These are phyloP conservation scores for Xylaria sp. DNA, from an alignment of 2,329 filamentous ascomycete genomes.

Conservation along the genomic window DNA sequence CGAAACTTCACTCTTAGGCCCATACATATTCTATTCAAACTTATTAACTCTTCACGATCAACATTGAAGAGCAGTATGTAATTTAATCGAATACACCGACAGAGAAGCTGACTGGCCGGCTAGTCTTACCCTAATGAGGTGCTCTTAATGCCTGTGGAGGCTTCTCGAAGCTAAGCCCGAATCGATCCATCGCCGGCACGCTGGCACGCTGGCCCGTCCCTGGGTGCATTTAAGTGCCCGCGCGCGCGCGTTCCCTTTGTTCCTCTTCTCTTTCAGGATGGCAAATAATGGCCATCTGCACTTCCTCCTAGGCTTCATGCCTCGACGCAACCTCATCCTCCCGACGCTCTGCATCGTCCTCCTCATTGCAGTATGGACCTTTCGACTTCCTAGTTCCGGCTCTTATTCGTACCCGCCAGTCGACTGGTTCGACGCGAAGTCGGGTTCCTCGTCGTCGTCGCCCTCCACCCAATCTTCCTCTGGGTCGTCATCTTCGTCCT, in stretches of 20 bases:
- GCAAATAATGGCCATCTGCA: constrained; percentile 26
- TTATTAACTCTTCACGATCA: too few relatives aligned
- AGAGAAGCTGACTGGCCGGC: too few relatives aligned
- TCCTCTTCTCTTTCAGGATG: constrained; percentile 20
- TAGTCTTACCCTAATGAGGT: neutral
- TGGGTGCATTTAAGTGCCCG: neutral
- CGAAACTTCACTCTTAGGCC: too few relatives aligned
- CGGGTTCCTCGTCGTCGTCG: neutral
- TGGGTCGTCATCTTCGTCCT: neutral
- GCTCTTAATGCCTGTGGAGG: neutral
- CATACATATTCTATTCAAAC: too few relatives aligned
- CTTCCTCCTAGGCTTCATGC: constrained; percentile 29
- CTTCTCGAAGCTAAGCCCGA: neutral
- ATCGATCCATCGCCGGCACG: neutral
- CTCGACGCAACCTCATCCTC: constrained; percentile 29
- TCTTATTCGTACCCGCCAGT: constrained; percentile 14
- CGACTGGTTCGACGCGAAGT: constrained; percentile 24
- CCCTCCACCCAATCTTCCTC: neutral
- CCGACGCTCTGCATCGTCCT: constrained; percentile 29
- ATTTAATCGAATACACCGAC: too few relatives aligned
- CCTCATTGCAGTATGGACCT: constrained; percentile 29
- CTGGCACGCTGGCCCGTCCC: neutral
- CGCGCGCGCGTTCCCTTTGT: neutral
- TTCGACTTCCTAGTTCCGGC: constrained; percentile 21
- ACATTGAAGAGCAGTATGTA: too few relatives aligned